Percentiles rank a stretch among this genome's conserved stretches.
These are phyloP conservation scores for Pleurotus platypus DNA, from an alignment of 768 basidiomycete species.

Conservation along the genomic window DNA sequence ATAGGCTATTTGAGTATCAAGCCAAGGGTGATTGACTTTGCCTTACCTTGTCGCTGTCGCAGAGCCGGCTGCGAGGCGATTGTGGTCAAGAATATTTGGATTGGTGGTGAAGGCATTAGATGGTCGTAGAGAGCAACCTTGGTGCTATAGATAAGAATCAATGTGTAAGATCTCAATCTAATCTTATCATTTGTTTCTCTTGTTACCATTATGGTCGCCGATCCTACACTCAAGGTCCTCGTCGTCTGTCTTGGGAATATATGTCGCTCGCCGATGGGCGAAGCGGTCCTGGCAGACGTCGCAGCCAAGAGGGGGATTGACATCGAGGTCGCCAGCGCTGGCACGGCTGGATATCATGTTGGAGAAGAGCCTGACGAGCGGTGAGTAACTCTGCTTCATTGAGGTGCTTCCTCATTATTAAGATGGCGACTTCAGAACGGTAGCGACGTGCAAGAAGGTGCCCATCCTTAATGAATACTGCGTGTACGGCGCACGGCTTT, in stretches of 20 bases:
- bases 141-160: not conserved
- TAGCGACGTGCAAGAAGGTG: constrained; percentile 70
- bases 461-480: not conserved
- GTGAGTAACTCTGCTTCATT: constrained; percentile 30
- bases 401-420: not conserved
- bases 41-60: constrained; percentile 73
- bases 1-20: not conserved
- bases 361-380: constrained; percentile 83
- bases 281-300: constrained; percentile 75
- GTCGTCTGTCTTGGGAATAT: constrained; percentile 81
- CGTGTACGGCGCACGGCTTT: not conserved
- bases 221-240: constrained; percentile 49
- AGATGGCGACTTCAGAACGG: constrained; percentile 36
- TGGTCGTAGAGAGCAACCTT: too few species aligned
- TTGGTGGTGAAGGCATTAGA: constrained; percentile 75
- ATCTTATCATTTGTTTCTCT: constrained; percentile 1
- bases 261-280: constrained; percentile 90
- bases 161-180: not conserved
- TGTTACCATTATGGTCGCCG: not conserved
- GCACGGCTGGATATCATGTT: constrained; percentile 80
- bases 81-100: constrained; percentile 83
- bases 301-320: constrained; percentile 64
- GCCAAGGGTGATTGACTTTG: not conserved
- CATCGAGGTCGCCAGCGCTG: constrained; percentile 77
- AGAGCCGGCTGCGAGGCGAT: constrained; percentile 79